phyloP scores from a whole-genome alignment of 139 green algal species.

The Chlorella sp. region DNA sequence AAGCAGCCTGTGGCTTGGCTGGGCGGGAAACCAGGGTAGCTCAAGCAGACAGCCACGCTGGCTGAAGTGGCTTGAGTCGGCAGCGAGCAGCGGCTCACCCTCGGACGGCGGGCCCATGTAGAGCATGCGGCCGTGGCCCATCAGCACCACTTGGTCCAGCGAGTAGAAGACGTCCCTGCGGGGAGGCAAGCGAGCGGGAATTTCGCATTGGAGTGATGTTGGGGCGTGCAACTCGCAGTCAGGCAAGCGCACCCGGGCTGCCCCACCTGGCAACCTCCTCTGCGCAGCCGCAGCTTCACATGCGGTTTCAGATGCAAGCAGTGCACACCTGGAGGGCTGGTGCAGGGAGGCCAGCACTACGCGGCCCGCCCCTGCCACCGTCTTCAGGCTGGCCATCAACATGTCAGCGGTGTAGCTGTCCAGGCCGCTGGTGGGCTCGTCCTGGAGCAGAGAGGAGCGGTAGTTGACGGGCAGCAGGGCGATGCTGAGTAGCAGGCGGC shows the following conservation, averaged over 20 bases:
- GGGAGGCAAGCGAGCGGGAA: background rate
- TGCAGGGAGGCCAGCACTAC: slow-evolving; percentile 81
- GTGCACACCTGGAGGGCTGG: slow-evolving; percentile 67
- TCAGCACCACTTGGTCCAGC: slow-evolving; percentile 77
- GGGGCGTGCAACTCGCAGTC: too few species aligned
- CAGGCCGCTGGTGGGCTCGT: slow-evolving; percentile 67
- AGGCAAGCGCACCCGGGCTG: too few species aligned
- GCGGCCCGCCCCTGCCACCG: slow-evolving; percentile 57
- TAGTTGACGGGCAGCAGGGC: too few species aligned
- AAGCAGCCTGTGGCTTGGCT: too few species aligned
- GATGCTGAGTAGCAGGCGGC: too few species aligned
- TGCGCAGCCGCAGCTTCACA: too few species aligned
- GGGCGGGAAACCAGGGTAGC: too few species aligned
- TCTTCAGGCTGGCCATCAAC: slow-evolving; percentile 63
- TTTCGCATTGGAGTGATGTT: too few species aligned
- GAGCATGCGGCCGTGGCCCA: slow-evolving; percentile 70
- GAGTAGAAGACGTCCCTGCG: slow-evolving; percentile 61
- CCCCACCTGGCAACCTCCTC: too few species aligned
- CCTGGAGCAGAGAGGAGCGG: background rate
- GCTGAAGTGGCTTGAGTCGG: too few species aligned
- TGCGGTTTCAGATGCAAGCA: too few species aligned
- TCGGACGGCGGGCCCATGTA: slow-evolving; percentile 57
- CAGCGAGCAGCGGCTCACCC: slow-evolving; percentile 5
- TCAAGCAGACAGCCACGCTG: too few species aligned
- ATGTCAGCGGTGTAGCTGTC: slow-evolving; percentile 77